Evolutionary conservation across 495 filamentous ascomycete species (phyloP).

Genomic region (Trichoderma asperelloides): DNA sequence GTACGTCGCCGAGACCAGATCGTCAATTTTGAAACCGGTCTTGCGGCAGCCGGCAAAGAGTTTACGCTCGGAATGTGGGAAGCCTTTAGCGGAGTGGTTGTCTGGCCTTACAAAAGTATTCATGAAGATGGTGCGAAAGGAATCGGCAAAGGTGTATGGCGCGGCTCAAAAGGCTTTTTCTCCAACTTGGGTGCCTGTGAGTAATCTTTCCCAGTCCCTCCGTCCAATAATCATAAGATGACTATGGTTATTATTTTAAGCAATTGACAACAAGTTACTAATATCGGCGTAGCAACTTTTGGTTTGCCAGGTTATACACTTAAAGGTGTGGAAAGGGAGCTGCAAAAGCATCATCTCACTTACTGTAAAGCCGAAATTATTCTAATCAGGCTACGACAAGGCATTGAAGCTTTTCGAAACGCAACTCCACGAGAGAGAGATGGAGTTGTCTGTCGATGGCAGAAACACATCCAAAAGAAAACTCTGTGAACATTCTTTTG

Average conservation of each 20-base stretch:
- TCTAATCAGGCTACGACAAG: background rate
- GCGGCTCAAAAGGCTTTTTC: background rate
- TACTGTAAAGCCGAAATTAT: background rate
- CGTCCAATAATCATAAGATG: background rate
- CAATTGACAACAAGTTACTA: background rate
- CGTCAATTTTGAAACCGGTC: background rate
- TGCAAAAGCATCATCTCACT: constrained; percentile 2
- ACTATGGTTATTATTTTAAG: background rate
- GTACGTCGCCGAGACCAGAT: background rate
- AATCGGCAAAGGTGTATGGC: background rate
- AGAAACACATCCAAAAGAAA: background rate
- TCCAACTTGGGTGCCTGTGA: background rate
- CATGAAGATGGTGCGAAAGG: background rate
- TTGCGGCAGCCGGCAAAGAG: background rate
- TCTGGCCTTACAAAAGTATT: background rate
- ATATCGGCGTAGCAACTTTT: background rate
- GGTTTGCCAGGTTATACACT: background rate
- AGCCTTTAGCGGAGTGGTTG: background rate
- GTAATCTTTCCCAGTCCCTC: background rate
- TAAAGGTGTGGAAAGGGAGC: background rate
- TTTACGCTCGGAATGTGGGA: background rate
- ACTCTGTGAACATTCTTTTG: background rate
- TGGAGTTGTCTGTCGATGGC: background rate
- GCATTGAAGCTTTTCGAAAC: background rate
- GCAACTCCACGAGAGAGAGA: background rate